Conservation (phyloP, 164 flowering plant genomes). For the Warburgia ugandensis region DNA sequence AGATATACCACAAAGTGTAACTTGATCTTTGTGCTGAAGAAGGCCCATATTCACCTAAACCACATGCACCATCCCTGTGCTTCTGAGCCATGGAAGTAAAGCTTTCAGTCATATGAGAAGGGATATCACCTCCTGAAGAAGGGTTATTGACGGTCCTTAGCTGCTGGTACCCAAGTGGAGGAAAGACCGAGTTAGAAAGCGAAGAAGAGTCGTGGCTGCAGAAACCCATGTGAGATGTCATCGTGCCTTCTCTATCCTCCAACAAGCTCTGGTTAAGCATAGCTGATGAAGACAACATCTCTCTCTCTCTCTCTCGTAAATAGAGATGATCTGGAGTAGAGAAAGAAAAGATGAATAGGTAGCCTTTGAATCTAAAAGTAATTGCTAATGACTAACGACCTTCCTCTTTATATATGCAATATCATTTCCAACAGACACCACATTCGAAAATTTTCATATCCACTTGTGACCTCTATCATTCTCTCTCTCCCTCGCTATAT, state of each 20-base stretch:
- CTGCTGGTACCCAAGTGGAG: slow-evolving; percentile 22
- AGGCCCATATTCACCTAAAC: slow-evolving; percentile 26
- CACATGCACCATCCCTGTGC: slow-evolving; percentile 17
- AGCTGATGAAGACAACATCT: slow-evolving; percentile 25
- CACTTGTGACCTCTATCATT: no score
- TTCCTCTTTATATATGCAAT: no score
- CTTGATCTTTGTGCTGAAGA: slow-evolving; percentile 39
- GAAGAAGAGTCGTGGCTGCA: slow-evolving; percentile 19
- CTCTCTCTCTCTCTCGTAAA: slow-evolving; percentile 21
- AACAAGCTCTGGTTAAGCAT: slow-evolving; percentile 40
- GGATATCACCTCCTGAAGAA: slow-evolving; percentile 12
- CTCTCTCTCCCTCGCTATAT: no score
- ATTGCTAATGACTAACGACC: no score
- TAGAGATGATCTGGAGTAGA: no score
- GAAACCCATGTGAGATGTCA: slow-evolving; percentile 33
- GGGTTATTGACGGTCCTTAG: slow-evolving; percentile 19
- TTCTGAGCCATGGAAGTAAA: slow-evolving; percentile 20
- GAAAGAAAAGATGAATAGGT: no score
- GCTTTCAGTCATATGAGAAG: slow-evolving; percentile 19
- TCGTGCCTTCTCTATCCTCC: slow-evolving; percentile 28
- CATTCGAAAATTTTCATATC: no score
- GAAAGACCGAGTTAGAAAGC: slow-evolving; percentile 20
- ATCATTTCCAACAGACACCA: no score
- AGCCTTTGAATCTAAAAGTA: no score
- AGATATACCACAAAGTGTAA: slow-evolving; percentile 44